Conservation (phyloP, 495 filamentous ascomycete genomes). For the Sabuloglossum arenarium region DNA sequence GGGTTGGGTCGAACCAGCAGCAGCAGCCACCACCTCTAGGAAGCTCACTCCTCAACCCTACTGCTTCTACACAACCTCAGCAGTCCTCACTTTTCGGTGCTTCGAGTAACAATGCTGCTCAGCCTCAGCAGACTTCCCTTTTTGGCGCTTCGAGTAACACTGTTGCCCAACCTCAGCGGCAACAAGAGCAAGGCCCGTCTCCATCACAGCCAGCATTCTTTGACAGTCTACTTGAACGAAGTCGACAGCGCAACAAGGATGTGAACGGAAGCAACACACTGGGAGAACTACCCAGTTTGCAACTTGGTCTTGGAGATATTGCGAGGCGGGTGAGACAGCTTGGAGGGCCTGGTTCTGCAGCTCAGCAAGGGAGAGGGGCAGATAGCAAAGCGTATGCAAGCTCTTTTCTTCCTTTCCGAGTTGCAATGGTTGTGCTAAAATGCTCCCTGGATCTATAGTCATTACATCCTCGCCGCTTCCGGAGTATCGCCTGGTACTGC, state of each 20-base stretch:
- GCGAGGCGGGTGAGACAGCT: conserved; percentile 64
- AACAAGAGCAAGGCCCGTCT: background rate
- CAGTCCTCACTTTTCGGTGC: background rate
- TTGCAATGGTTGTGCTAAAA: background rate
- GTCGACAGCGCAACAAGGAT: conserved; percentile 31
- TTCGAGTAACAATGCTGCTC: background rate
- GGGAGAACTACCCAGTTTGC: conserved; percentile 44
- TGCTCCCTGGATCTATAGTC: conserved; percentile 19
- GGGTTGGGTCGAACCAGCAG: background rate
- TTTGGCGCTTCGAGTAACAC: background rate
- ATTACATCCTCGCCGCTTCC: conserved; percentile 79
- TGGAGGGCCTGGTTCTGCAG: conserved; percentile 28
- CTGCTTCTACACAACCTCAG: background rate
- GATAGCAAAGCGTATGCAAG: conserved; percentile 43
- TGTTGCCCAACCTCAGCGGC: background rate
- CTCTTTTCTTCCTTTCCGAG: background rate
- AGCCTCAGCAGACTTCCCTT: background rate
- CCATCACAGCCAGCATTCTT: conserved; percentile 41
- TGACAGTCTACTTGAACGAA: conserved; percentile 66
- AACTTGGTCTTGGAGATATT: conserved; percentile 73
- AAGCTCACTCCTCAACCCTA: background rate
- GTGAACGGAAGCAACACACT: conserved; percentile 28
- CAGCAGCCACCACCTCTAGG: background rate
- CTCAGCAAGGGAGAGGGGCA: conserved; percentile 22
- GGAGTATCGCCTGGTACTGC: conserved; percentile 61